Evolutionary conservation across 805 yeast genomes (phyloP), one percentile per base, ranked within the genome.

Genomic region (Tetrapisispora arboricola): DNA sequence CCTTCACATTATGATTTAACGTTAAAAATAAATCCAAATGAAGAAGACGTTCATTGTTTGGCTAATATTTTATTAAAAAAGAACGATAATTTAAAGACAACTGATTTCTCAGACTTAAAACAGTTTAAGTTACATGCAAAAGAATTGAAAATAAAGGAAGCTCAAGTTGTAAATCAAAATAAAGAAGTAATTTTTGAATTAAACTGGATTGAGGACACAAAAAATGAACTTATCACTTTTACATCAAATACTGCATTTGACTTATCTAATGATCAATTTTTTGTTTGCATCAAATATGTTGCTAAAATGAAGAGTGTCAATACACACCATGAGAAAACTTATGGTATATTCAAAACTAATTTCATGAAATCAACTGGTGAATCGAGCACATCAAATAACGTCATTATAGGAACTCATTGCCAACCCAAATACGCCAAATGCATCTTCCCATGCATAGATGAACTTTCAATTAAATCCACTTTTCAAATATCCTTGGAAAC

Each of bases 391-490:
- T 61, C 78, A 1, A 68, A 73, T 44, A 71, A 73, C 45, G 70
- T 61, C 43, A 61, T 81, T 11, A 53, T 82, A 25, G 78, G 87
- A 0, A 80, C 92, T 1, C 92, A 84, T 52, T 69, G 76, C 32
- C 88, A 82, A 54, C 87, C 92, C 0, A 67, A 68, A 15, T 78
- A 70, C 47, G 80, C 86, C 4, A 66, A 80, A 48, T 53, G 55
- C 36, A 71, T 83, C 11, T 78, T 78, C 51, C 94, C 94, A 2
- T 74, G 81, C 50, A 52, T 82, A 11, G 92, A 83, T 56, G 87
- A 81, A 50, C 68, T 77, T 6, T 50, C 64, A n/a, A 57, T 62
- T 25, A 81, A 79, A 52, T 68, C 76, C 4, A 66, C 72, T 1
- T 67, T 78, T 43, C 56, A 68, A 42, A 58, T 84, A 24, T 52